phyloP scores from a whole-genome alignment of 1,284 basidiomycete genomes.

The Paramarasmius palmivorus region DNA sequence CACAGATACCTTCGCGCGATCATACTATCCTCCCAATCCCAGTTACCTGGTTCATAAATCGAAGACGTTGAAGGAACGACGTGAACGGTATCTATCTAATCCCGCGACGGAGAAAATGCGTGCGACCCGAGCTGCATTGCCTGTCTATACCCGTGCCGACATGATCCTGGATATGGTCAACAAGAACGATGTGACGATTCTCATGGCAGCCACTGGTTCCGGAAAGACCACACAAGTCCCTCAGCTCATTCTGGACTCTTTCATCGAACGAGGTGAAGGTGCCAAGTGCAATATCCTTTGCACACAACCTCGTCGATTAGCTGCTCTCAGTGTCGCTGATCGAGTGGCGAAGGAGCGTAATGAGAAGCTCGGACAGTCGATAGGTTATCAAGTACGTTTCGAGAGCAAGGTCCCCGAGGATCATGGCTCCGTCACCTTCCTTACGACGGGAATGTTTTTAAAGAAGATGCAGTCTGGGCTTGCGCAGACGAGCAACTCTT shows the following conservation, averaged over 20 bases:
- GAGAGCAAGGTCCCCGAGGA: conserved; percentile 81
- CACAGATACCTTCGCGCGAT: not conserved
- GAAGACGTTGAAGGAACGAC: conserved; percentile 50
- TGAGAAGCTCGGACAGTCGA: conserved; percentile 68
- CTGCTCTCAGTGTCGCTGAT: conserved; percentile 91
- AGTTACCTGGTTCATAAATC: conserved; percentile 53
- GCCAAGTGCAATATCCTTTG: conserved; percentile 90
- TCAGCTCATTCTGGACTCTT: conserved; percentile 88
- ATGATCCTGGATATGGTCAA: conserved; percentile 74
- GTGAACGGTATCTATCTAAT: conserved; percentile 66
- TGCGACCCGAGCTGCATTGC: conserved; percentile 64
- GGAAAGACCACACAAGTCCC: conserved; percentile 97
- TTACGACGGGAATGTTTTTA: conserved; percentile 92
- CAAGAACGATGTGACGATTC: conserved; percentile 86
- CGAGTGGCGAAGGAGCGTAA: conserved; percentile 92
- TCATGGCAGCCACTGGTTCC: conserved; percentile 94
- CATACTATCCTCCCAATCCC: conserved; percentile 12
- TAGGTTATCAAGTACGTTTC: conserved; percentile 95
- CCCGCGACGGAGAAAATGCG: conserved; percentile 71
- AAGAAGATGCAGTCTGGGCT: conserved; percentile 85
- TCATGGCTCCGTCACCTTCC: conserved; percentile 90
- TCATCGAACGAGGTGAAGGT: conserved; percentile 78
- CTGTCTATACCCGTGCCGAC: conserved; percentile 70
- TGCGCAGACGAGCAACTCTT: conserved; percentile 38
- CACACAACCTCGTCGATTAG: conserved; percentile 91